Evolutionary conservation across 164 flowering plant genomes (phyloP).

Genomic region (Echeveria elegans): DNA sequence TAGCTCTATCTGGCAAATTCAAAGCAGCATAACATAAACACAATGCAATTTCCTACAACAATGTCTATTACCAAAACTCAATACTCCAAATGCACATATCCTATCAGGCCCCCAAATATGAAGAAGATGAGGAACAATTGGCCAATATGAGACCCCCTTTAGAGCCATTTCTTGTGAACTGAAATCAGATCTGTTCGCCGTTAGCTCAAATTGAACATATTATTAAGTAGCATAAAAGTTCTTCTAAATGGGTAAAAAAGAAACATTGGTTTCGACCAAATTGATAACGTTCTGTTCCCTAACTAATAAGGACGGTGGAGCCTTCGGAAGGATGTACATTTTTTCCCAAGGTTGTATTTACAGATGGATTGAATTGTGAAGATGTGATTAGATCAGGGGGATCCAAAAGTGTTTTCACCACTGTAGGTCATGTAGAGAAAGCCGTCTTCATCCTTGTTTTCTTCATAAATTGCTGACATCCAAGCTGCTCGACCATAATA

Average conservation of each 20-base stretch:
- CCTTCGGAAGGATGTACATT: too few relatives aligned
- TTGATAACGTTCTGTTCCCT: too few relatives aligned
- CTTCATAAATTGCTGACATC: slow-evolving; percentile 38
- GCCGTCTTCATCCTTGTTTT: slow-evolving; percentile 43
- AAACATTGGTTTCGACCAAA: too few relatives aligned
- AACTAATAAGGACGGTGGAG: too few relatives aligned
- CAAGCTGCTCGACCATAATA: slow-evolving; percentile 25
- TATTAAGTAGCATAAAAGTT: too few relatives aligned
- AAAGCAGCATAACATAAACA: slow-evolving; percentile 10
- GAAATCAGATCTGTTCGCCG: slow-evolving; percentile 2
- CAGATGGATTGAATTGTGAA: too few relatives aligned
- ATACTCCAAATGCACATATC: slow-evolving; percentile 13
- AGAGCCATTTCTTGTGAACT: slow-evolving; percentile 23
- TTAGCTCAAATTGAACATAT: too few relatives aligned
- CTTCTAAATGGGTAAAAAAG: too few relatives aligned
- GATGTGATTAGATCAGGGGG: too few relatives aligned
- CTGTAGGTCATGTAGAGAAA: slow-evolving; percentile 46
- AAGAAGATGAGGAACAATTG: slow-evolving; percentile 9
- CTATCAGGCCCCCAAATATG: slow-evolving; percentile 13
- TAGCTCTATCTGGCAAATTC: slow-evolving; percentile 23
- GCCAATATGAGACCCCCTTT: slow-evolving; percentile 16
- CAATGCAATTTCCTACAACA: slow-evolving; percentile 16
- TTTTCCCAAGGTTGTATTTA: too few relatives aligned
- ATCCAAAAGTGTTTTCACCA: slow-evolving; percentile 42
- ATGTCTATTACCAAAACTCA: slow-evolving; percentile 19